A percentile compares a stretch with the other conserved stretches of the same genome.
Conservation (phyloP, 2,329 filamentous ascomycete genomes). For the Talaromyces sp. region DNA sequence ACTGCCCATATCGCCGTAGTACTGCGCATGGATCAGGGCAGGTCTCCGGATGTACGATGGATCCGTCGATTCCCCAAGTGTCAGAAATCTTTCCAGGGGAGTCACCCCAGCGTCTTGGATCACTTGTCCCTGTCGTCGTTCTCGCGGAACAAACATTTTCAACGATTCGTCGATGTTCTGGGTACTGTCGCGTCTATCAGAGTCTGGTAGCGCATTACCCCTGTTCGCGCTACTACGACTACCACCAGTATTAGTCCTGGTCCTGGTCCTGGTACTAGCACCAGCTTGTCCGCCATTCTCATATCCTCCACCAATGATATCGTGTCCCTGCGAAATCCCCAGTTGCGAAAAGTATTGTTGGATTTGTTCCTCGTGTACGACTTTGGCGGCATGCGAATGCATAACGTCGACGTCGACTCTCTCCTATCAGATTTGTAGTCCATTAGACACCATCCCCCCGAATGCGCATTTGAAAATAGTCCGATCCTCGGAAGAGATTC, state of each 20-base stretch:
- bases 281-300: background rate
- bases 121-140: background rate
- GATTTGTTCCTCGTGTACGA: slow-evolving; percentile 18
- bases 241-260: background rate
- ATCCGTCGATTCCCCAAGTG: slow-evolving; percentile 20
- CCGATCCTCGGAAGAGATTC: background rate
- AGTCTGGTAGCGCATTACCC: background rate
- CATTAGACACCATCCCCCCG: too few relatives aligned
- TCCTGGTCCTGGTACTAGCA: too few relatives aligned
- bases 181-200: background rate
- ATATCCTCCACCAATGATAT: background rate
- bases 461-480: too few relatives aligned
- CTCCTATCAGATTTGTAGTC: slow-evolving; percentile 13
- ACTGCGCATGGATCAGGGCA: slow-evolving; percentile 16
- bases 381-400: slow-evolving; percentile 4
- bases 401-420: slow-evolving; percentile 14
- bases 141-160: slow-evolving; percentile 12
- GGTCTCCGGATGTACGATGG: slow-evolving; percentile 17
- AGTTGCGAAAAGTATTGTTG: slow-evolving; percentile 16
- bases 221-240: background rate
- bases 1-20: slow-evolving; percentile 18
- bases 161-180: background rate
- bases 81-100: slow-evolving; percentile 25
- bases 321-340: background rate
- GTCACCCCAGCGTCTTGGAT: slow-evolving; percentile 11